A percentile compares a stretch with the other conserved stretches of the same genome.
Conservation (phyloP, 1,284 basidiomycete genomes). For the Fomitopsis betulina region DNA sequence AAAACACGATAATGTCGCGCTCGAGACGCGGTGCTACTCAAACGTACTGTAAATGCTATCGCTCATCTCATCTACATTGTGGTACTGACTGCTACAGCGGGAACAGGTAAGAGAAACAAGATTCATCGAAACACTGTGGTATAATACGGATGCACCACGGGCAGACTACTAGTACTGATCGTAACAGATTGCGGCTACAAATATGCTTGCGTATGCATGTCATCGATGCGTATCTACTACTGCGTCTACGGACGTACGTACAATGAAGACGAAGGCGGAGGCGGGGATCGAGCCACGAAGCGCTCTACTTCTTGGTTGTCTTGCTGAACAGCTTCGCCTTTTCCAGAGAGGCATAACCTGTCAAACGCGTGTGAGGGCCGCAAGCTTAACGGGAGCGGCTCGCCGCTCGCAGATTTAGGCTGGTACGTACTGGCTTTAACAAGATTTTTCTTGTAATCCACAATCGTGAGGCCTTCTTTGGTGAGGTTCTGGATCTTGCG, state of each 20-base stretch:
- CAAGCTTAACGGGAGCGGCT: neutral
- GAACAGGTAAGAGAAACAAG: neutral
- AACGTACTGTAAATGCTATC: neutral
- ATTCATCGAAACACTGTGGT: neutral
- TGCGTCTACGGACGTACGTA: neutral
- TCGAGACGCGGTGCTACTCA: neutral
- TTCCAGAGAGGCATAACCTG: slow-evolving; percentile 76
- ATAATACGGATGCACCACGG: neutral
- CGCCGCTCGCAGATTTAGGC: neutral
- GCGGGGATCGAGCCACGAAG: neutral
- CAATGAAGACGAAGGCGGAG: slow-evolving; percentile 1
- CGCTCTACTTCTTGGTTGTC: slow-evolving; percentile 50
- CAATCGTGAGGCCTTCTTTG: slow-evolving; percentile 83
- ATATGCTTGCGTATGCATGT: slow-evolving; percentile 2
- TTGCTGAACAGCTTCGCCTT: slow-evolving; percentile 93
- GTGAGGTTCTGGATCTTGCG: slow-evolving; percentile 93
- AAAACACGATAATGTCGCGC: too few species aligned
- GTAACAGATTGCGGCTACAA: slow-evolving; percentile 5
- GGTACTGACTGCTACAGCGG: neutral
- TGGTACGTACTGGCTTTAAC: slow-evolving; percentile 56
- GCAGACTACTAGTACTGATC: neutral
- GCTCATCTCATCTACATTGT: slow-evolving; percentile 1
- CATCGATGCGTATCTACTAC: neutral
- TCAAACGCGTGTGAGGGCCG: slow-evolving; percentile 7
- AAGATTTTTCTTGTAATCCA: slow-evolving; percentile 87